Evolutionary conservation across 139 green algal genomes (phyloP).

Genomic region (Ettlia oleoabundans): DNA sequence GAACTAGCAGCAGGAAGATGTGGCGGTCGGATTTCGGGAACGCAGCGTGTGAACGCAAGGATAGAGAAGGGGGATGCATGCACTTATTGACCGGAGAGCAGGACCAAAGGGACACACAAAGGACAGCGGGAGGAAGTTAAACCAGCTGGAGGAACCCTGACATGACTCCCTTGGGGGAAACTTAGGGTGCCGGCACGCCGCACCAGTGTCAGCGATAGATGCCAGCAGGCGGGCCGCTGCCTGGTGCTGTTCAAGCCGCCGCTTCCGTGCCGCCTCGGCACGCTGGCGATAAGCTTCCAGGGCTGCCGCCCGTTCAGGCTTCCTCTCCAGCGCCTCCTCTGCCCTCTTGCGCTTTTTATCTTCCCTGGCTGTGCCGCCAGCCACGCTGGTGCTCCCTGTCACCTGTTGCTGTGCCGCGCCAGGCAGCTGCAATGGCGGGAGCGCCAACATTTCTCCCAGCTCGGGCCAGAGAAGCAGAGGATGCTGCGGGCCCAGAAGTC

Average conservation of each 20-base stretch:
- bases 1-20: too few species aligned
- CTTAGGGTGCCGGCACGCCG: too few species aligned
- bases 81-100: too few species aligned
- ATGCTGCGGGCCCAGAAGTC: not conserved
- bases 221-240: not conserved
- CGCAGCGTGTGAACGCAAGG: too few species aligned
- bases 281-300: slow-evolving; percentile 15
- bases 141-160: too few species aligned
- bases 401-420: not conserved
- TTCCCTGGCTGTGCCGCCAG: not conserved
- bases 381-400: not conserved
- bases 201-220: not conserved
- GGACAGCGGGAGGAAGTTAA: too few species aligned
- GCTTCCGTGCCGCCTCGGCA: not conserved
- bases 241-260: not conserved
- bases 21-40: too few species aligned
- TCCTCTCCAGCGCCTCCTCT: not conserved
- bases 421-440: not conserved
- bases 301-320: not conserved
- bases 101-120: too few species aligned
- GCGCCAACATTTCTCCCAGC: not conserved
- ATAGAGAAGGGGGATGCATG: too few species aligned
- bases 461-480: not conserved
- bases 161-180: too few species aligned
- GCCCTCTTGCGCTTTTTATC: not conserved